Evolutionary conservation across 2,329 filamentous ascomycete genomes (phyloP).

Genomic region (Penicillium sumatraense): DNA sequence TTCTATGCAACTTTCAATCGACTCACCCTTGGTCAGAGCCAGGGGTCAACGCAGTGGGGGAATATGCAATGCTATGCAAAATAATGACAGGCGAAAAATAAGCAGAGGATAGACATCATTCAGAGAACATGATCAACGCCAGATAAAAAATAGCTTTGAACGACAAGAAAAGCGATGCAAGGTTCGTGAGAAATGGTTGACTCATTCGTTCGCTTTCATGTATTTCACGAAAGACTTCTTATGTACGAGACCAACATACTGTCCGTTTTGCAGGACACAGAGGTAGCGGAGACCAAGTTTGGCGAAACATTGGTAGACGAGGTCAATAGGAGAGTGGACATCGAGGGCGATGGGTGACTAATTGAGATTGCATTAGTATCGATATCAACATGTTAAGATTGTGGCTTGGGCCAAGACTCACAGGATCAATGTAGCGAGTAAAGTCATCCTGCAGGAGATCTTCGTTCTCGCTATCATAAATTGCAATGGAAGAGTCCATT

Average conservation of each 20-base stretch:
- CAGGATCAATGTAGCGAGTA: conserved; percentile 86
- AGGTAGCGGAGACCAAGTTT: conserved; percentile 93
- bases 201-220: conserved; percentile 78
- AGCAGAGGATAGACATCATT: background rate
- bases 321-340: conserved; percentile 85
- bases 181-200: background rate
- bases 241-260: conserved; percentile 89
- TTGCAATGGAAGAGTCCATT: conserved; percentile 57
- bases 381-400: background rate
- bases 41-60: background rate
- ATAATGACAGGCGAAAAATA: background rate
- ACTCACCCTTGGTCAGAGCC: background rate
- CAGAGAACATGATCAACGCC: background rate
- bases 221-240: conserved; percentile 98
- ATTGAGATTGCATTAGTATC: conserved; percentile 7
- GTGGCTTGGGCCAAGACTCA: conserved; percentile 45
- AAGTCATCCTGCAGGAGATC: conserved; percentile 76
- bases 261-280: conserved; percentile 82
- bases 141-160: background rate
- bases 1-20: background rate
- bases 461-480: conserved; percentile 66
- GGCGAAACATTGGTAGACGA: conserved; percentile 95
- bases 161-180: conserved; percentile 5
- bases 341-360: conserved; percentile 85
- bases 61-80: conserved; percentile 25